Evolutionary conservation across 2,329 filamentous ascomycete species (phyloP).

Genomic region (Scopulariopsis brevicaulis): DNA sequence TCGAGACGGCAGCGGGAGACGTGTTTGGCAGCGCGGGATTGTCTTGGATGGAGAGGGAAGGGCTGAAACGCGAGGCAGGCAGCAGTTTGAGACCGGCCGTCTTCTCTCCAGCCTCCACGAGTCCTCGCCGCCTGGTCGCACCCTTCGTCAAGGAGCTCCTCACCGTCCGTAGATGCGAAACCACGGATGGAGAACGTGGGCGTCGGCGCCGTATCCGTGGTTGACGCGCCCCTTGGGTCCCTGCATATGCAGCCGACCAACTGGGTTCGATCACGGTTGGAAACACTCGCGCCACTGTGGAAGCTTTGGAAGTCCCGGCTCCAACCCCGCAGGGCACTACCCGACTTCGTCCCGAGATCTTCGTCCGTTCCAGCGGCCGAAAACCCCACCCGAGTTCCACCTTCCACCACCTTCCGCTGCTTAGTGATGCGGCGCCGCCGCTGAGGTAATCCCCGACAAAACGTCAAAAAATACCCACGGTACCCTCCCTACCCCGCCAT

Average conservation of each 20-base stretch:
- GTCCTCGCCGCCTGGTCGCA: not conserved
- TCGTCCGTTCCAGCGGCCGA: not conserved
- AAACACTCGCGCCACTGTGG: no score
- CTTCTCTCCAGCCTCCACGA: not conserved
- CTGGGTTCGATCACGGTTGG: not conserved
- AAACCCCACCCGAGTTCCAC: not conserved
- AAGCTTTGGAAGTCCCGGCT: no score
- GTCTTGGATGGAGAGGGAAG: no score
- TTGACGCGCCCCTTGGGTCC: not conserved
- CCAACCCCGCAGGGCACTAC: no score
- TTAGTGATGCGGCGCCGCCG: not conserved
- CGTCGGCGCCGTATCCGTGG: not conserved
- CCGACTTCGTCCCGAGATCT: no score
- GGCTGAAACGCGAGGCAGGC: not conserved
- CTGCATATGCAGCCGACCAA: not conserved
- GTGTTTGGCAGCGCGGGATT: no score
- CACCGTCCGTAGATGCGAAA: not conserved
- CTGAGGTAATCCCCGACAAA: not conserved
- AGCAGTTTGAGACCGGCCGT: not conserved
- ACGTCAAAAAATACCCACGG: not conserved
- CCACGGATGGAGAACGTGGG: not conserved
- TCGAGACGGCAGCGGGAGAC: not conserved
- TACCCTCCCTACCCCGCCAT: not conserved
- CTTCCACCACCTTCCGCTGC: not conserved
- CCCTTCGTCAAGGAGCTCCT: no score